Evolutionary conservation across 352 stramenopile genomes (phyloP), one percentile per base, ranked within the genome.

Genomic region (Phytophthora hibernalis): DNA sequence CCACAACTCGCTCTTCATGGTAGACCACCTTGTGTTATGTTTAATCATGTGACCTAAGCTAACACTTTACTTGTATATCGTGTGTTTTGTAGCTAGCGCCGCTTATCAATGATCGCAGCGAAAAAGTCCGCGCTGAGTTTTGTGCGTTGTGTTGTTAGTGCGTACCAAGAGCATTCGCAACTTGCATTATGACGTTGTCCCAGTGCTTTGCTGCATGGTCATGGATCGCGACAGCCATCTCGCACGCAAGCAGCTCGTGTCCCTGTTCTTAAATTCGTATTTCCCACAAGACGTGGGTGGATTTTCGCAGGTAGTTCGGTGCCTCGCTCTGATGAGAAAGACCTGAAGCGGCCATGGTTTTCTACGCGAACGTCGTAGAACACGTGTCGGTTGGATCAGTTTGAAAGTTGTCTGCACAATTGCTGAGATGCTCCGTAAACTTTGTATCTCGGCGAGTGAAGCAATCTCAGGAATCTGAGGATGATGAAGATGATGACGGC

Each of bases 81-180:
- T 51, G 18, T 13, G 40, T 38, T 38, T 26, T 47, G 65, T 30
- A 94, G 85, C 70, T 96, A 9, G 79, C 89, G 5, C 85, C 87
- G 20, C 54, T 94, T 42, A 90, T 96, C 59, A 90, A 96, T 68
- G 89, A 96, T 48, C 80, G 81, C 5, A 92, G 94, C 52, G 89
- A 95, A 30, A 87, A 83, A 54, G 89, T 96, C 10, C 89, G 89
- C 8, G 84, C 85, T 18, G 87, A 90, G 47, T 92, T 96, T 70
- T 77, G 72, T 5, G 76, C 79, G n/a, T n/a, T n/a, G n/a, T n/a
- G 13, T 74, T 96, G 11, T 78, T 96, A 18, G 83, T 95, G 11
- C 85, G 89, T 33, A 88, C 95, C 70, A 96, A 96, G 64, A 96
- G 87, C 61, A 94, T 96, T 54, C 80, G 89, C 16, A 87, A 92